Conservation (phyloP, 495 filamentous ascomycete genomes). For the Penicillium odoratum region DNA sequence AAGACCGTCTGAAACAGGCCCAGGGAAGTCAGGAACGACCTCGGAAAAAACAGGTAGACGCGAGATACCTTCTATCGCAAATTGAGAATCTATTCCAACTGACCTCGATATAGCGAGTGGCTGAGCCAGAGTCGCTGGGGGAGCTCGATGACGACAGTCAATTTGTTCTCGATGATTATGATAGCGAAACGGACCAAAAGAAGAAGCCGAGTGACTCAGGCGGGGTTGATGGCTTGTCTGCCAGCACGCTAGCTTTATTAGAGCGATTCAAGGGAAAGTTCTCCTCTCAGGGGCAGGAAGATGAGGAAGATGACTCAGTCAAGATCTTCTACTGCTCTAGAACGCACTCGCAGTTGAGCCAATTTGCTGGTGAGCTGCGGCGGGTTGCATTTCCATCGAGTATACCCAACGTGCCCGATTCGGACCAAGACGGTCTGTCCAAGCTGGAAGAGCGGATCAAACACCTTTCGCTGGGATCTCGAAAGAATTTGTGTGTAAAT, state of each 20-base stretch:
- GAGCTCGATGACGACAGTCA: conserved; percentile 62
- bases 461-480: conserved; percentile 83
- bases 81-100: neutral
- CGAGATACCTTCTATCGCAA: neutral
- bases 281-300: conserved; percentile 45
- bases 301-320: conserved; percentile 55
- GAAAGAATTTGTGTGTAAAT: conserved; percentile 94
- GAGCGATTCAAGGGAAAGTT: conserved; percentile 38
- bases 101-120: conserved; percentile 31
- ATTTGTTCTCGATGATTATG: conserved; percentile 79
- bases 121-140: conserved; percentile 26
- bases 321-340: conserved; percentile 94
- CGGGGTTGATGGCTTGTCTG: conserved; percentile 41
- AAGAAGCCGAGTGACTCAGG: conserved; percentile 18
- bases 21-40: conserved; percentile 46
- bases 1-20: conserved; percentile 58
- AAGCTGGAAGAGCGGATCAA: conserved; percentile 66
- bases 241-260: conserved; percentile 43
- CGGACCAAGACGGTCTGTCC: conserved; percentile 25
- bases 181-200: conserved; percentile 61
- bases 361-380: conserved; percentile 88
- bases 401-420: conserved; percentile 38
- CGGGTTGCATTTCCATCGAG: conserved; percentile 75
- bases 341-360: conserved; percentile 91
- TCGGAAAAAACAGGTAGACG: conserved; percentile 51